phyloP scores from a whole-genome alignment of 371 early-diverging fungal genomes.

The Umbelopsis sp. region DNA sequence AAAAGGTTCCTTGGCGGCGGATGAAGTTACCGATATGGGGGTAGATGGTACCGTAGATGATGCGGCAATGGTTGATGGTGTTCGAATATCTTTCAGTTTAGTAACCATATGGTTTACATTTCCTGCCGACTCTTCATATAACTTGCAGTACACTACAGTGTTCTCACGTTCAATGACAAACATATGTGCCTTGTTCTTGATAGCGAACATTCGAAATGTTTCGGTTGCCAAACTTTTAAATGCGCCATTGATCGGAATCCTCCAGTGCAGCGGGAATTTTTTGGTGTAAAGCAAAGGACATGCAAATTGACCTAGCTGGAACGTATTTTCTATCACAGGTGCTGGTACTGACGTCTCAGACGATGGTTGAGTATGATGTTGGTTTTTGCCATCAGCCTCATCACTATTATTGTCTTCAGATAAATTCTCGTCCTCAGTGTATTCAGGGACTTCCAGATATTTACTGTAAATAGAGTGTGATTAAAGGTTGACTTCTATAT shows the following conservation, averaged over 20 bases:
- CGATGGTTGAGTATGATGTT: constrained; percentile 2
- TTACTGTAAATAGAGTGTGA: constrained; percentile 46
- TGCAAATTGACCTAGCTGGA: constrained; percentile 68
- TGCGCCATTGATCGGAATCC: constrained; percentile 70
- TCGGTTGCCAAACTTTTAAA: constrained; percentile 60
- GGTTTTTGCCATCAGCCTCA: constrained; percentile 42
- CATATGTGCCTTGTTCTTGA: constrained; percentile 75
- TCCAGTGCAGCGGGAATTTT: constrained; percentile 78
- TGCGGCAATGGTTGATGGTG: not conserved
- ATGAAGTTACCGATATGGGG: not conserved
- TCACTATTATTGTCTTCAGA: constrained; percentile 52
- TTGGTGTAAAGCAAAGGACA: constrained; percentile 70
- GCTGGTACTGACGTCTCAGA: not conserved
- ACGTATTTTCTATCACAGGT: constrained; percentile 25
- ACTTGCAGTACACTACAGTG: constrained; percentile 57
- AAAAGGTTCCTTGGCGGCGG: not conserved
- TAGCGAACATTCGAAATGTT: constrained; percentile 63
- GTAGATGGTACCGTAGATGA: not conserved
- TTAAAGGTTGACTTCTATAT: not conserved
- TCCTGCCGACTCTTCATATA: constrained; percentile 33
- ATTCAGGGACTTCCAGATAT: constrained; percentile 64
- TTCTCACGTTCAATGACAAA: constrained; percentile 68
- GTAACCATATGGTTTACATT: not conserved
- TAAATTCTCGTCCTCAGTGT: constrained; percentile 32
- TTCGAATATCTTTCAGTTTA: not conserved